Conservation (phyloP, 768 basidiomycete species). For the Rhizopogon roseolus region DNA sequence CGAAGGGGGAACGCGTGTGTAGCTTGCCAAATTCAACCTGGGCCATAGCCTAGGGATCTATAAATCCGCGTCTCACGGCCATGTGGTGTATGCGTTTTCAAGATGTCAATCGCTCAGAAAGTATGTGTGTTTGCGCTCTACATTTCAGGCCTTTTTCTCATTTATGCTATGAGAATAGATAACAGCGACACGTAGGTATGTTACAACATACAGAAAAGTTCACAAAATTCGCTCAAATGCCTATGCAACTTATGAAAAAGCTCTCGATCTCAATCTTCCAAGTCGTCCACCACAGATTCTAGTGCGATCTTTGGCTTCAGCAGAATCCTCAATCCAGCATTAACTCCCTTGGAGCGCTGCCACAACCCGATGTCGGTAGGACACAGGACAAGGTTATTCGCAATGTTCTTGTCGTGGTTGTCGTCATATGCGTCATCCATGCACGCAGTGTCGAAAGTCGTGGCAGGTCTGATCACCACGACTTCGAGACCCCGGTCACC, state of each 20-base stretch:
- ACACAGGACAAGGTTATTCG: slow-evolving; percentile 24
- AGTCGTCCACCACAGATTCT: slow-evolving; percentile 29
- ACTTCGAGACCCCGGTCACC: slow-evolving; percentile 28
- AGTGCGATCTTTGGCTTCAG: slow-evolving; percentile 35
- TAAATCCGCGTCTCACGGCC: background rate
- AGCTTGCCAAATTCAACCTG: background rate
- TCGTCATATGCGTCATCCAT: slow-evolving; percentile 31
- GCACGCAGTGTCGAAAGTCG: slow-evolving; percentile 17
- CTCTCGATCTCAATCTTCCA: slow-evolving; percentile 22
- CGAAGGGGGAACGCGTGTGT: background rate
- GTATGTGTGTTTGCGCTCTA: background rate
- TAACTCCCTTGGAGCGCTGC: slow-evolving; percentile 21
- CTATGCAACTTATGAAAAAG: background rate
- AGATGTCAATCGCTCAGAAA: background rate
- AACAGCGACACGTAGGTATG: background rate
- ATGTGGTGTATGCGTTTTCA: background rate
- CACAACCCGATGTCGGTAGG: slow-evolving; percentile 34
- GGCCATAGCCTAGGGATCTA: background rate
- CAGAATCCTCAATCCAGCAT: slow-evolving; percentile 24
- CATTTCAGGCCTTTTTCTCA: background rate
- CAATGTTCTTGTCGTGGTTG: slow-evolving; percentile 5
- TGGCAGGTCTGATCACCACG: slow-evolving; percentile 17
- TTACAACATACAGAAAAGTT: background rate
- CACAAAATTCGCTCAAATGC: background rate
- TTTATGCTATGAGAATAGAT: background rate